Evolutionary conservation across 2,329 filamentous ascomycete genomes (phyloP).

Genomic region (Hypomyces rosellus): DNA sequence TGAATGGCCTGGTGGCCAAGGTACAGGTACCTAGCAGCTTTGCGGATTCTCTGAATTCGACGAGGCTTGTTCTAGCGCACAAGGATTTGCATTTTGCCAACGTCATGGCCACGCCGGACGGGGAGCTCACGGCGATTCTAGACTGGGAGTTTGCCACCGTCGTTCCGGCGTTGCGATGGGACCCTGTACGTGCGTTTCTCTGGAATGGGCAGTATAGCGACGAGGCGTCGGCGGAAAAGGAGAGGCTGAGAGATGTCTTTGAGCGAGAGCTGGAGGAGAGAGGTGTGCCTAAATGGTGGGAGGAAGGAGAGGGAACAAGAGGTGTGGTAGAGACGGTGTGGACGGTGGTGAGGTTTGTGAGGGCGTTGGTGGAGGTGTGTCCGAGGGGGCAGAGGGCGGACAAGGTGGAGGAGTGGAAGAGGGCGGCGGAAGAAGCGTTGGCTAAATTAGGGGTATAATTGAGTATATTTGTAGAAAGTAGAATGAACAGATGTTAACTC

Average conservation of each 20-base stretch:
- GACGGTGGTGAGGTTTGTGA: conserved; percentile 20
- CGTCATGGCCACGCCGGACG: conserved; percentile 24
- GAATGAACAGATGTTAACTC: too few relatives aligned
- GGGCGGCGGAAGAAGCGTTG: conserved; percentile 10
- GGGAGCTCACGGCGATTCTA: conserved; percentile 25
- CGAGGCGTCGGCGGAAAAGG: conserved; percentile 19
- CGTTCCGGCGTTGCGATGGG: conserved; percentile 29
- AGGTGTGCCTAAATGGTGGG: conserved; percentile 13
- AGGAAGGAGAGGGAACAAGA: conserved; percentile 11
- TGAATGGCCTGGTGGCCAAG: conserved; percentile 18
- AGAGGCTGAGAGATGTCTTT: conserved; percentile 20
- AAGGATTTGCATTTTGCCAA: conserved; percentile 34
- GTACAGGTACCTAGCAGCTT: conserved; percentile 17
- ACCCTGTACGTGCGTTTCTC: conserved; percentile 26
- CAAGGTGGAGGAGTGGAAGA: conserved; percentile 17
- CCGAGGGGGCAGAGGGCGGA: conserved; percentile 19
- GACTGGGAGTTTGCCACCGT: conserved; percentile 34
- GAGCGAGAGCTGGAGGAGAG: conserved; percentile 16
- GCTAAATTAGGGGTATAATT: conserved; percentile 10
- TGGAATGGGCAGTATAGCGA: conserved; percentile 4
- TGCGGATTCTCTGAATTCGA: conserved; percentile 5
- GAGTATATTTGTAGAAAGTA: too few relatives aligned
- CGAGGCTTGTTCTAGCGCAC: conserved; percentile 25
- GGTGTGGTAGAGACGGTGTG: conserved; percentile 21
- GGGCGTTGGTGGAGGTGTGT: conserved; percentile 25